Base-by-base conservation (phyloP, 306 rosid genomes). In the Dalbergia cochinchinensis region DNA sequence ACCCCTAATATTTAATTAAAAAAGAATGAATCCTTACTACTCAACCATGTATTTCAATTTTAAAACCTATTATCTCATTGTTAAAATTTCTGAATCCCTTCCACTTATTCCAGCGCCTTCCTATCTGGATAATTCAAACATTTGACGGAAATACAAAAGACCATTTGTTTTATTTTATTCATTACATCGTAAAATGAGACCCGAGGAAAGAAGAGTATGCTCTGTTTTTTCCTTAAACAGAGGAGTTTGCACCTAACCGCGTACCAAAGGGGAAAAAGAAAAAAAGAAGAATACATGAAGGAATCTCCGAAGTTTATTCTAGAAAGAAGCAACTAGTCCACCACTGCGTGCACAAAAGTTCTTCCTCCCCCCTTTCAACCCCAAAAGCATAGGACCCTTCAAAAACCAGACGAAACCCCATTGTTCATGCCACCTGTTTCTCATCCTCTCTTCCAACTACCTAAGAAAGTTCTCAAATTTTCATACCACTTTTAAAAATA, bases 221-320 rank as follows among this genome's bases (percentile, higher is more conserved):
- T 57, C 13, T 57, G 63, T 57, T 57, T 26, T 26, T 57, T 8
- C 63, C 60, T 20, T 0, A 57, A 20, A 57, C 63, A 19, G 33
- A 59, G 35, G 14, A 22, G 35, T 22, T 19, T 5, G 63, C 26
- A 65, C 19, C 18, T 37, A 65, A 65, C 9, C 35, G 13, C 1
- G 59, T 7, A 65, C 4, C 41, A 4, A 6, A 68, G 47, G 1
- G 1, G 1, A 22, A 2, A 31, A 35, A 6, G 15, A 34, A 34
- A 11, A n/a, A 12, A 0, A 0, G 2, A 4, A 4, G 26, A 54
- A 31, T 13, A 37, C 4, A 5, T 0, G 16, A 59, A 61, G 75
- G 80, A 55, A 81, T 74, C 84, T 74, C 53, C 54, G 14, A 19
- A 22, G 80, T 81, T 81, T 73, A 74, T 81, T 81, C 84, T 66